phyloP scores from a whole-genome alignment of 1,284 basidiomycete species.

The Sanghuangporus baumii region DNA sequence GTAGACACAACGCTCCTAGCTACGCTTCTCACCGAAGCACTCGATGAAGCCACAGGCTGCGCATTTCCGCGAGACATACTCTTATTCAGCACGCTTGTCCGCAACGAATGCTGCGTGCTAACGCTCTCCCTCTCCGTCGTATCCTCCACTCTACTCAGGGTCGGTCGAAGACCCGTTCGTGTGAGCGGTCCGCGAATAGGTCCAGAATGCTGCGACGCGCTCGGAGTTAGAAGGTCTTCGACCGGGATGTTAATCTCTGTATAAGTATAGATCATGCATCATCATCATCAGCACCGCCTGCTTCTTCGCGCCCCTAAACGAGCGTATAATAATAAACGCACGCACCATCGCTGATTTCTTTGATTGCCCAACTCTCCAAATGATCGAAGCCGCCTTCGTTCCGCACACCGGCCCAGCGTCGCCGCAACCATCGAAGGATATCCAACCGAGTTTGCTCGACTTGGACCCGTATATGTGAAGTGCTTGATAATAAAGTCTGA shows the following conservation, averaged over 20 bases:
- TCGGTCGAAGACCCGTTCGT: slow-evolving; percentile 22
- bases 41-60: slow-evolving; percentile 5
- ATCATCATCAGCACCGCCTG: background rate
- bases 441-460: slow-evolving; percentile 72
- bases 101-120: slow-evolving; percentile 39
- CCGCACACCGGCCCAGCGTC: slow-evolving; percentile 73
- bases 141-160: slow-evolving; percentile 26
- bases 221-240: slow-evolving; percentile 55
- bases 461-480: slow-evolving; percentile 57
- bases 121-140: slow-evolving; percentile 42
- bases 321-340: slow-evolving; percentile 13
- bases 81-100: slow-evolving; percentile 52
- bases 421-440: slow-evolving; percentile 51
- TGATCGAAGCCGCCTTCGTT: slow-evolving; percentile 76
- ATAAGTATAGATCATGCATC: background rate
- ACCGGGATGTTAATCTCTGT: slow-evolving; percentile 75
- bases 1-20: slow-evolving; percentile 15
- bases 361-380: slow-evolving; percentile 80
- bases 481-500: slow-evolving; percentile 55
- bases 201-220: slow-evolving; percentile 15
- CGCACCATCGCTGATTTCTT: slow-evolving; percentile 83
- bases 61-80: slow-evolving; percentile 29
- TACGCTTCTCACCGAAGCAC: slow-evolving; percentile 12
- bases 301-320: background rate
- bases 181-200: slow-evolving; percentile 24